Base-by-base conservation (phyloP, 202 grass and related monocot genomes). In the Bolboschoenoplectus hybrid region DNA sequence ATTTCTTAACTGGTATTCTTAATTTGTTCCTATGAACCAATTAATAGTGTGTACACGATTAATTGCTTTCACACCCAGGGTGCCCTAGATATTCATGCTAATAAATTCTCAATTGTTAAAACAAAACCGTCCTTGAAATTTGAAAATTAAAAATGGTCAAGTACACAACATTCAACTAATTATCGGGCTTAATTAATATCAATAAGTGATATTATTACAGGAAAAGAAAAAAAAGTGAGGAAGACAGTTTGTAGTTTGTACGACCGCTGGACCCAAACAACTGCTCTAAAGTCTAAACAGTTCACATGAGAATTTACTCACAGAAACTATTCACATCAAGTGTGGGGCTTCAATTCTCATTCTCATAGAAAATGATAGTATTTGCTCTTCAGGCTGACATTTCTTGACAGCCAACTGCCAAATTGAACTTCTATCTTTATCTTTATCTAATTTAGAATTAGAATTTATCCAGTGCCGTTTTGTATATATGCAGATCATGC, bases 271-370 rank as follows among this genome's bases (percentile, higher is more conserved):
- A 61, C 6, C 58, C 58, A 3, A 61, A 1, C 20, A 63, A 9
- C 58, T 63, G 61, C 20, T n/a, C 11, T 66, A 36, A 66, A 12
- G 32, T 66, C 32, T 66, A 36, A 65, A 26, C 20, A 65, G 8
- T 36, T 66, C 32, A 12, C 63, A 66, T 38, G 34, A 66, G 11
- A 66, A 38, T 13, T 12, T 66, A 66, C 3, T 12, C 11, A 4
- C 26, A 66, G 20, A 66, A 66, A 66, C 63, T 38, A 36, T 35
- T 66, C 63, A 66, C 63, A 66, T 66, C 34, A 41, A 67, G 36
- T 40, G 36, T 38, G 34, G 65, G 35, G 65, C 10, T 67, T 67
- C 26, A 26, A 26, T 26, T 26, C 26, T 26, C 26, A 26, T 26
- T 16, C 36, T 67, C 4, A 40, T 67, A 41, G 36, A 67, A 67